Base-by-base conservation (phyloP, 75 land plant genomes). In the Sequoia sempervirens region DNA sequence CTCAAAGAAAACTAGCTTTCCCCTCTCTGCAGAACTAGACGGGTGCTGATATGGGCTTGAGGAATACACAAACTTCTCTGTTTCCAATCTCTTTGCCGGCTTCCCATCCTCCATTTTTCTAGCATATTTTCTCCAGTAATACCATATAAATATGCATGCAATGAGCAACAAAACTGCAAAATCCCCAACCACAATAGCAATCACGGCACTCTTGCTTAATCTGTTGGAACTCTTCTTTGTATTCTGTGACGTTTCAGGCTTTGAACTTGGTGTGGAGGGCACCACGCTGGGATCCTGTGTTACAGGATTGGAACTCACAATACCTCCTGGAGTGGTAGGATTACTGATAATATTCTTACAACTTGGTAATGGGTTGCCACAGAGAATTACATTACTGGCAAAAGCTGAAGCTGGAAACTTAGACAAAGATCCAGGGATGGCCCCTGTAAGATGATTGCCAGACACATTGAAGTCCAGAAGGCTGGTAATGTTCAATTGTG, bases 1-100 rank as follows among this genome's bases (percentile, higher is more conserved):
- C 32, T 94, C 94, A 73, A 95, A 91, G 85, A 96, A 96, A 40
- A 96, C 98, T 86, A 96, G 95, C 86, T 84, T 89, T 8, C 95
- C 93, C 88, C 91, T 87, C 85, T 92, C 98, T 56, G 80, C 54
- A 69, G 90, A 87, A 30, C 86, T 28, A 13, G 32, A 32, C 28
- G 81, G 85, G 28, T 40, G 72, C 40, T 88, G 85, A 66, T 91
- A 90, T 13, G 90, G 92, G 73, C 90, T 89, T 14, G 97, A 88
- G 9, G 93, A 91, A 85, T 89, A 92, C 15, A 93, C 84, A 68
- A 93, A 86, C 86, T 91, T 92, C 88, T 91, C 95, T 30, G 89
- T 86, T 64, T 93, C 93, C 13, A 61, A 82, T 34, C 88, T 82
- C 79, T 86, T 85, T 58, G 54, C 87, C 74, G 38, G 81, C 75